phyloP scores from a whole-genome alignment of 192 early-diverging fungal genomes.

The Linderina pennispora region DNA sequence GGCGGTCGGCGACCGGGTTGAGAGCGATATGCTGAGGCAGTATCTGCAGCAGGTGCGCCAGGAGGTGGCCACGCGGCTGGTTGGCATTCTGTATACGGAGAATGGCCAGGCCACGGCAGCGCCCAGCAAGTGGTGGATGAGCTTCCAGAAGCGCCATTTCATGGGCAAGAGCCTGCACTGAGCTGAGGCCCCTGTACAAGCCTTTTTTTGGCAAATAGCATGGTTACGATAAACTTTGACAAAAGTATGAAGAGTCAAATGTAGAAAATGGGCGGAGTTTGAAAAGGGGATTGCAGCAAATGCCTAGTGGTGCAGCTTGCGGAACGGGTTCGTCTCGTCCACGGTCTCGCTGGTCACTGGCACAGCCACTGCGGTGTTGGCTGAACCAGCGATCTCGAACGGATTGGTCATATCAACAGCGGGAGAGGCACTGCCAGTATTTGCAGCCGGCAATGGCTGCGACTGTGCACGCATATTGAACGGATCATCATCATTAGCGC shows the following conservation, averaged over 20 bases:
- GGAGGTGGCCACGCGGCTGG: constrained; percentile 73
- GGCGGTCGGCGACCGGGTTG: constrained; percentile 57
- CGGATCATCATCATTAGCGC: no score
- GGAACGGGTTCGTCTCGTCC: constrained; percentile 11
- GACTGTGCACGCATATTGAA: no score
- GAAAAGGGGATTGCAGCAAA: no score
- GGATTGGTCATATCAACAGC: constrained; percentile 1
- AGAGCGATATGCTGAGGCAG: constrained; percentile 77
- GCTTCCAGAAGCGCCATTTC: constrained; percentile 98
- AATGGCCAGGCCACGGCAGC: constrained; percentile 40
- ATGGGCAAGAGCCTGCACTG: constrained; percentile 80
- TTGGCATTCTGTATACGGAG: constrained; percentile 70
- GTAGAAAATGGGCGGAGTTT: no score
- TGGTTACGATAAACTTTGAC: no score
- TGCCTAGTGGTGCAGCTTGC: no score
- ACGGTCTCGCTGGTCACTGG: no score
- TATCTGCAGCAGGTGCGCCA: constrained; percentile 90
- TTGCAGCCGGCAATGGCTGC: no score
- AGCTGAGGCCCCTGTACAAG: neutral
- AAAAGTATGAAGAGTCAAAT: neutral
- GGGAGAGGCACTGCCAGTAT: neutral
- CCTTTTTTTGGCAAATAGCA: neutral
- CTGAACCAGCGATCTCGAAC: neutral
- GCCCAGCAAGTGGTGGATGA: constrained; percentile 99
- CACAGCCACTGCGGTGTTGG: neutral